A percentile compares a stretch with the other conserved stretches of the same genome.
Evolutionary conservation across 345 rosid genomes (phyloP).

Genomic region (Ceriops zippeliana): DNA sequence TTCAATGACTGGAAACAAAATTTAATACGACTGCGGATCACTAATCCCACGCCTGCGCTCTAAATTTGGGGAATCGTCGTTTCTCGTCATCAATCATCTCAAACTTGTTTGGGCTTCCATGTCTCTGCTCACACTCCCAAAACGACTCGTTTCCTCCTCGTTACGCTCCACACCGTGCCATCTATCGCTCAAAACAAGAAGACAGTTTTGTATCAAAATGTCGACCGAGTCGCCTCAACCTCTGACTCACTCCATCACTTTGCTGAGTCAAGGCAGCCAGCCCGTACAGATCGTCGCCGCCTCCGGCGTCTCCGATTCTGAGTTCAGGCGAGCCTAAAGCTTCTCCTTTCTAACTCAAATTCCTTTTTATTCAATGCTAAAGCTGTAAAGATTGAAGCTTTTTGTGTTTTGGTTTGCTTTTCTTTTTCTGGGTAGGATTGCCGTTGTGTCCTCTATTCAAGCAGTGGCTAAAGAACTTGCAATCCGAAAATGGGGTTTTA

Average conservation of each 20-base stretch:
- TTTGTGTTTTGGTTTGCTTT: neutral
- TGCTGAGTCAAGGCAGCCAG: constrained; percentile 49
- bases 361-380: neutral
- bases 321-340: constrained; percentile 50
- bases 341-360: neutral
- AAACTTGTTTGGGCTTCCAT: constrained; percentile 6
- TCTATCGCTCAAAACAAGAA: constrained; percentile 11
- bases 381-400: neutral
- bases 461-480: constrained; percentile 80
- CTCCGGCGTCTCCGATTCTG: constrained; percentile 58
- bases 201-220: constrained; percentile 33
- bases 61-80: too few relatives aligned
- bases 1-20: too few relatives aligned
- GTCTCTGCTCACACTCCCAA: constrained; percentile 24
- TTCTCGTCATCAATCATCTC: too few relatives aligned
- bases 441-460: constrained; percentile 73
- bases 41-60: too few relatives aligned
- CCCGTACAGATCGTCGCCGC: constrained; percentile 59
- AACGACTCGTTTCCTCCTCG: constrained; percentile 5
- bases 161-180: constrained; percentile 17
- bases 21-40: too few relatives aligned
- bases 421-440: constrained; percentile 37
- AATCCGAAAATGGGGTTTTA: constrained; percentile 68
- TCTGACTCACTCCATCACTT: constrained; percentile 40
- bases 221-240: constrained; percentile 30